Evolutionary conservation across 2,329 filamentous ascomycete genomes (phyloP).

Genomic region (Penicillium carneum): DNA sequence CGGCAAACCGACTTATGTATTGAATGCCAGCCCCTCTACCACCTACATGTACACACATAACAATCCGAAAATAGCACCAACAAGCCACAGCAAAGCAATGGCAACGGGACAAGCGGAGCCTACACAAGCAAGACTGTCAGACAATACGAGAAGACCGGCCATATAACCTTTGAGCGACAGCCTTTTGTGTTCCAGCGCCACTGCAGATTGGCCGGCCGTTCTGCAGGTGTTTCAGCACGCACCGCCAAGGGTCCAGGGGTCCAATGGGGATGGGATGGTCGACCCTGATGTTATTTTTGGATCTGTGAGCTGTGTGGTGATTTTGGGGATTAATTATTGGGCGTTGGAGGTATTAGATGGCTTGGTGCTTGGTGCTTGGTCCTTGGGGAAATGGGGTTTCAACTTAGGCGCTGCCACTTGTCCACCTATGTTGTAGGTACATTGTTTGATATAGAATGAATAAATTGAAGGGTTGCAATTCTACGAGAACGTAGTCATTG

Average conservation of each 20-base stretch:
- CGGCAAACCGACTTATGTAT: constrained; percentile 1
- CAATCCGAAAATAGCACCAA: constrained; percentile 15
- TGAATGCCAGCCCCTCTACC: neutral
- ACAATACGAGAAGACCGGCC: constrained; percentile 15
- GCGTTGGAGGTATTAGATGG: neutral
- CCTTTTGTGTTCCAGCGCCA: neutral
- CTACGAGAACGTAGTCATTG: too few relatives aligned
- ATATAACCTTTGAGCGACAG: neutral
- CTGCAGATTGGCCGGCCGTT: constrained; percentile 21
- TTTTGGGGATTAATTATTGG: neutral
- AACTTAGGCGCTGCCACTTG: neutral
- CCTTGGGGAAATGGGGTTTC: too few relatives aligned
- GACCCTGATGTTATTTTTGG: constrained; percentile 30
- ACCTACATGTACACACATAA: neutral
- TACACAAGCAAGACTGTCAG: constrained; percentile 3
- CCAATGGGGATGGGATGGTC: constrained; percentile 7
- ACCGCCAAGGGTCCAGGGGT: constrained; percentile 28
- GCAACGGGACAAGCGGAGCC: neutral
- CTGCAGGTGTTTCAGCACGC: constrained; percentile 30
- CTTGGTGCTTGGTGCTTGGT: neutral
- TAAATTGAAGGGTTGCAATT: neutral
- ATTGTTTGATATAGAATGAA: neutral
- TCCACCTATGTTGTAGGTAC: too few relatives aligned
- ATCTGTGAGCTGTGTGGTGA: neutral
- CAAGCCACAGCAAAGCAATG: constrained; percentile 9